Evolutionary conservation across 1,284 basidiomycete genomes (phyloP).

Genomic region (Fomitopsis betulina): DNA sequence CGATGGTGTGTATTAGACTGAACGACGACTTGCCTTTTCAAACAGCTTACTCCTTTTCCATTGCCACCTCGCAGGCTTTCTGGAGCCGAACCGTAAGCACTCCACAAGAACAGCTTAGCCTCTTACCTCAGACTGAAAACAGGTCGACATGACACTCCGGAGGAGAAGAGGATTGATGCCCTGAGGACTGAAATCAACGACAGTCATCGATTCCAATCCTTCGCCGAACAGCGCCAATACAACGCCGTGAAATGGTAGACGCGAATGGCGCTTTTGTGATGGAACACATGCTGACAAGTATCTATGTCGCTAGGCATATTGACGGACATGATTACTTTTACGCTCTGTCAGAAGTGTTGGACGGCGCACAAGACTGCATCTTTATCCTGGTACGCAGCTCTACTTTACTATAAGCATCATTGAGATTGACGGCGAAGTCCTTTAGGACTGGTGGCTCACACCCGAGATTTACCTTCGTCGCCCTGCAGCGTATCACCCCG

Average conservation of each 20-base stretch:
- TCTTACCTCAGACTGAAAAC: background rate
- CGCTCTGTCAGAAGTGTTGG: conserved; percentile 86
- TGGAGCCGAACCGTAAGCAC: conserved; percentile 55
- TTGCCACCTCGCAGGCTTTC: conserved; percentile 35
- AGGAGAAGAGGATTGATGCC: conserved; percentile 64
- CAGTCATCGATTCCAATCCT: conserved; percentile 81
- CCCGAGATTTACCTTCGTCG: conserved; percentile 91
- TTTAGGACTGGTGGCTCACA: conserved; percentile 88
- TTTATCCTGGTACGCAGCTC: conserved; percentile 59
- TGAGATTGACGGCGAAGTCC: background rate
- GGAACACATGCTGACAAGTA: background rate
- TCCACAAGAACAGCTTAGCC: background rate
- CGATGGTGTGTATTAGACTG: background rate
- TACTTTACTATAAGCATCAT: background rate
- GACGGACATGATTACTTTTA: conserved; percentile 95
- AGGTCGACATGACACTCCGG: conserved; percentile 75
- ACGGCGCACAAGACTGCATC: conserved; percentile 70
- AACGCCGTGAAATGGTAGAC: conserved; percentile 84
- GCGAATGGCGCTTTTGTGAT: background rate
- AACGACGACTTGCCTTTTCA: background rate
- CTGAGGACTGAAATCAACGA: conserved; percentile 70
- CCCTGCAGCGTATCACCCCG: conserved; percentile 75
- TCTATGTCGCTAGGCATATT: conserved; percentile 56
- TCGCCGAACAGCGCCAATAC: conserved; percentile 66
- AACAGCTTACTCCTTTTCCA: background rate